Conservation (phyloP, 768 basidiomycete genomes). For the Boletus rubropictus region DNA sequence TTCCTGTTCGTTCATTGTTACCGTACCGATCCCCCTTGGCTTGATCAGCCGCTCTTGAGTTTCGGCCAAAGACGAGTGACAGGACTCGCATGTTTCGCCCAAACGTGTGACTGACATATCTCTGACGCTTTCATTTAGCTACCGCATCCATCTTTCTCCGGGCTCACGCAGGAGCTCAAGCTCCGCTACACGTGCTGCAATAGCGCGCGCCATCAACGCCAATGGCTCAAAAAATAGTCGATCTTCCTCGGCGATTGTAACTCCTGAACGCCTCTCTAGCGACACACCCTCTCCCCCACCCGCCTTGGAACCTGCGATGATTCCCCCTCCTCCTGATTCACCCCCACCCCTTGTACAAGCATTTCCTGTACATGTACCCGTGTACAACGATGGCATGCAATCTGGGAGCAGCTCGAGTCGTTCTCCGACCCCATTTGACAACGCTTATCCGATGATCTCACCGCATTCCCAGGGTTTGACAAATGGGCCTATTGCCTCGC, state of each 20-base stretch:
- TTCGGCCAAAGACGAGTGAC: slow-evolving; percentile 15
- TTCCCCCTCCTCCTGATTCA: slow-evolving; percentile 46
- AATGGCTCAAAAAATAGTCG: slow-evolving; percentile 23
- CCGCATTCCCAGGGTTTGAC: slow-evolving; percentile 33
- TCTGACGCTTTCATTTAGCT: slow-evolving; percentile 38
- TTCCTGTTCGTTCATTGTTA: background rate
- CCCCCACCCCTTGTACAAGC: slow-evolving; percentile 52
- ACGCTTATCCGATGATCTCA: slow-evolving; percentile 35
- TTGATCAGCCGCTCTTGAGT: slow-evolving; percentile 4
- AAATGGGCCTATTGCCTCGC: slow-evolving; percentile 30
- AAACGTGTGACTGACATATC: slow-evolving; percentile 4
- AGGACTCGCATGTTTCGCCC: background rate
- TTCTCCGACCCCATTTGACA: slow-evolving; percentile 43
- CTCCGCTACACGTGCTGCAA: slow-evolving; percentile 51
- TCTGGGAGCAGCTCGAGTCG: slow-evolving; percentile 36
- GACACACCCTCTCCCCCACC: slow-evolving; percentile 34
- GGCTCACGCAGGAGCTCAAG: slow-evolving; percentile 64
- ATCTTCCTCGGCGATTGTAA: slow-evolving; percentile 19
- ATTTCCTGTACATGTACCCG: slow-evolving; percentile 15
- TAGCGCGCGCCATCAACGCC: slow-evolving; percentile 38
- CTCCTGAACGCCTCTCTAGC: slow-evolving; percentile 25
- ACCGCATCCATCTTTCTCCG: slow-evolving; percentile 76
- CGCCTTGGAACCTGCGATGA: slow-evolving; percentile 39
- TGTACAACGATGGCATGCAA: slow-evolving; percentile 25
- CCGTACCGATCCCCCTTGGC: background rate